Evolutionary conservation across 768 basidiomycete genomes (phyloP).

Genomic region (Paxillus involutus): DNA sequence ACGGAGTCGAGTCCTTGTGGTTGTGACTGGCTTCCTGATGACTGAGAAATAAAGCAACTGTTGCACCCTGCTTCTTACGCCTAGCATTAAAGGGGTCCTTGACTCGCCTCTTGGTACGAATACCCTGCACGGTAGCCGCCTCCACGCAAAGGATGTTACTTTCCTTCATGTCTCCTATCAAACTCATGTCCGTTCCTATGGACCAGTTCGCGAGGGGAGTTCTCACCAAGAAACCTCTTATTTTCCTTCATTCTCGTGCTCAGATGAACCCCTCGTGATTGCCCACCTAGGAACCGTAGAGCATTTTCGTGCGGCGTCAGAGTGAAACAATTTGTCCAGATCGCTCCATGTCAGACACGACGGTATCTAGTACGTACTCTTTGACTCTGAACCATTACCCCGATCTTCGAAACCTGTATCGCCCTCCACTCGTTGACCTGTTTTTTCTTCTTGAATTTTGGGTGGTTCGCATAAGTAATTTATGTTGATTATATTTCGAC

Average conservation of each 20-base stretch:
- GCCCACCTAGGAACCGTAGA: conserved; percentile 60
- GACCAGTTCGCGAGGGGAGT: conserved; percentile 71
- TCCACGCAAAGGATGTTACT: conserved; percentile 50
- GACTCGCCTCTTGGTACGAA: conserved; percentile 54
- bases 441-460: too few species aligned
- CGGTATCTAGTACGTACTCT: too few species aligned
- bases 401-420: conserved; percentile 23
- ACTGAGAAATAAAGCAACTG: not conserved
- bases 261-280: conserved; percentile 59
- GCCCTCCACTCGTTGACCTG: too few species aligned
- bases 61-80: not conserved
- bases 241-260: conserved; percentile 46
- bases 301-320: conserved; percentile 23
- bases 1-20: conserved; percentile 66
- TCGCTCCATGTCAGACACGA: too few species aligned
- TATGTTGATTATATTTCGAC: too few species aligned
- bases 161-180: conserved; percentile 42
- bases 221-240: conserved; percentile 37
- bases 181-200: conserved; percentile 59
- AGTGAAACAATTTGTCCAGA: too few species aligned
- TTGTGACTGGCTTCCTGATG: conserved; percentile 45
- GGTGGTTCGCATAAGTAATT: too few species aligned
- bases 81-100: conserved; percentile 41
- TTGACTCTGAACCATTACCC: conserved; percentile 25
- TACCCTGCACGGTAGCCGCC: conserved; percentile 46